These are phyloP conservation scores for Eucalyptus regnans DNA, from an alignment of 345 rosid species.

Conservation along the genomic window DNA sequence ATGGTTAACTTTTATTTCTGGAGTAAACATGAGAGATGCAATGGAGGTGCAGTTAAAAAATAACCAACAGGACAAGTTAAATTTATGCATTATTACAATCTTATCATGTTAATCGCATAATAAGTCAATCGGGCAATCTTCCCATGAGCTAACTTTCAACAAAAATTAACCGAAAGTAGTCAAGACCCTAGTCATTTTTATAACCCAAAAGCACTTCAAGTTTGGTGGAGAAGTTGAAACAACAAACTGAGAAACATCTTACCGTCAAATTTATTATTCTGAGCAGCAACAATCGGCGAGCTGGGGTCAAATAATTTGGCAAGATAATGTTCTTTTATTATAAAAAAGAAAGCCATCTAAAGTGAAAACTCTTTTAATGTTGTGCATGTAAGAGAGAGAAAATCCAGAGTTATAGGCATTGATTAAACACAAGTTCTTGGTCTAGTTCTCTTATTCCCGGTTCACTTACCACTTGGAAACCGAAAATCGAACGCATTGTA, in stretches of 20 bases:
- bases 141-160: background rate
- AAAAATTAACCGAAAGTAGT: background rate
- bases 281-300: conserved; percentile 72
- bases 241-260: conserved; percentile 1
- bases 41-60: background rate
- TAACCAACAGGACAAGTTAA: background rate
- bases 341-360: background rate
- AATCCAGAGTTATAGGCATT: background rate
- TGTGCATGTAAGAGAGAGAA: background rate
- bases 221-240: background rate
- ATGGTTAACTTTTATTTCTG: background rate
- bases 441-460: no score
- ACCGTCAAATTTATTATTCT: conserved; percentile 93
- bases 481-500: no score
- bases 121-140: background rate
- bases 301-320: conserved; percentile 5
- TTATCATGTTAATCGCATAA: background rate
- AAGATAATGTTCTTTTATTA: background rate
- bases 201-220: background rate
- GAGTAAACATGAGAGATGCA: background rate
- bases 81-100: background rate
- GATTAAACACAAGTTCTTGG: background rate
- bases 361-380: background rate
- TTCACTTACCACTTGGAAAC: background rate
- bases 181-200: background rate